Evolutionary conservation across 495 filamentous ascomycete species (phyloP).

Genomic region (Daldinia loculata): DNA sequence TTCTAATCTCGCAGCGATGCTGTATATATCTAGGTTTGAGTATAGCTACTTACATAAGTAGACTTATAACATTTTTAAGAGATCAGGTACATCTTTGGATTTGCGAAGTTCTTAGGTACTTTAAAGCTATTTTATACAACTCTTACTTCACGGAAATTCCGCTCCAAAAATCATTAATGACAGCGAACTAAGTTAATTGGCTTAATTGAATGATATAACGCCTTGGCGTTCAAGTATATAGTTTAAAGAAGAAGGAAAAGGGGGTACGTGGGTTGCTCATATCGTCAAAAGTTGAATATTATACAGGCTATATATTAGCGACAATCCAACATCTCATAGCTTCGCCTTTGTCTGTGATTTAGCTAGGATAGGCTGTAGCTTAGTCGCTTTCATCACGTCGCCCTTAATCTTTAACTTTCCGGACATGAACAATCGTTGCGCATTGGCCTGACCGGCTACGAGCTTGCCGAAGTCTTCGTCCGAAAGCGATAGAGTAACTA

Average conservation of each 20-base stretch:
- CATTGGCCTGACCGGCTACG: constrained; percentile 87
- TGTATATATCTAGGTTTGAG: neutral
- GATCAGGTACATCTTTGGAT: too few relatives aligned
- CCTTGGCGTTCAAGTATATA: neutral
- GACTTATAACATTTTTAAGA: too few relatives aligned
- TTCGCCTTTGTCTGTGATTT: constrained; percentile 87
- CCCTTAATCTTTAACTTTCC: constrained; percentile 98
- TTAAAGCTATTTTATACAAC: too few relatives aligned
- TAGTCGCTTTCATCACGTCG: constrained; percentile 98
- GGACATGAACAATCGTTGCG: constrained; percentile 94
- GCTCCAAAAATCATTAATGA: too few relatives aligned
- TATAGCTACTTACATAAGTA: neutral
- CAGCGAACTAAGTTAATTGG: neutral
- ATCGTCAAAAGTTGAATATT: constrained; percentile 1
- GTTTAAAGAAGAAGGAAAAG: neutral
- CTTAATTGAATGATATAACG: neutral
- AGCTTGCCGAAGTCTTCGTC: constrained; percentile 87
- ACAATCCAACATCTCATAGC: constrained; percentile 62
- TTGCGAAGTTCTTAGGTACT: too few relatives aligned
- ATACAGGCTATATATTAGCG: constrained; percentile 2
- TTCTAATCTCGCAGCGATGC: neutral
- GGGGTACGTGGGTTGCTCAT: neutral
- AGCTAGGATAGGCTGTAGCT: constrained; percentile 92
- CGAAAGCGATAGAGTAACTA: constrained; percentile 84
- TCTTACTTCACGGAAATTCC: too few relatives aligned